A percentile compares a stretch with the other conserved stretches of the same genome.
These are phyloP conservation scores for Cytospora piceicola DNA, from an alignment of 2,329 filamentous ascomycete genomes.

Conservation along the genomic window DNA sequence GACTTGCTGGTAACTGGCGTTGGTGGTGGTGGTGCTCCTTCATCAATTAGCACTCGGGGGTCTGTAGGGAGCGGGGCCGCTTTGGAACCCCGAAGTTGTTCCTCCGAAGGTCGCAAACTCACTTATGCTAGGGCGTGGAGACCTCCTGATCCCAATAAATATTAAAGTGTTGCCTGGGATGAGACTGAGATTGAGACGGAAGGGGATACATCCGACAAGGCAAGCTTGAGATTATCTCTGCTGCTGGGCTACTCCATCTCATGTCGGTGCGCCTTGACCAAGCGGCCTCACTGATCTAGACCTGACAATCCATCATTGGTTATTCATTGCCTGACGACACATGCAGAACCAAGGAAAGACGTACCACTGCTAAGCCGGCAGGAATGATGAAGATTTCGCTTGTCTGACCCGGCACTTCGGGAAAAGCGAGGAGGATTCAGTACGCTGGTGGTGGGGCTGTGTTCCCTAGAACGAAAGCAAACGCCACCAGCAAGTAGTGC, in stretches of 20 bases:
- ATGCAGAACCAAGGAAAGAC: neutral
- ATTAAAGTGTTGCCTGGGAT: slow-evolving; percentile 19
- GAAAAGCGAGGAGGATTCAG: slow-evolving; percentile 13
- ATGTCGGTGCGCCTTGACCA: neutral
- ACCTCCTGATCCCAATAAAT: slow-evolving; percentile 6
- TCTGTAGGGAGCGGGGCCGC: slow-evolving; percentile 24
- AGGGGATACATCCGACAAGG: neutral
- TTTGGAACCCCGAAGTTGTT: slow-evolving; percentile 2
- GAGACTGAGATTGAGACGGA: slow-evolving; percentile 12
- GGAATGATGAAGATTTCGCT: neutral
- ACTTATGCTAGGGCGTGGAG: slow-evolving; percentile 13
- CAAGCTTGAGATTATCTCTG: neutral
- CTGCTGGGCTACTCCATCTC: neutral
- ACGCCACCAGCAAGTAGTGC: slow-evolving; percentile 16
- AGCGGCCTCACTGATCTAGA: neutral
- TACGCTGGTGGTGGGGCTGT: slow-evolving; percentile 17
- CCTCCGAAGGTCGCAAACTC: slow-evolving; percentile 9
- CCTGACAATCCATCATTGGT: neutral
- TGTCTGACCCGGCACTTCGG: neutral
- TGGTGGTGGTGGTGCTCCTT: slow-evolving; percentile 6
- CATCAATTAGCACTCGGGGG: slow-evolving; percentile 11
- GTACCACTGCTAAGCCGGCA: neutral
- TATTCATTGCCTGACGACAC: neutral
- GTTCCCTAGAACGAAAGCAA: slow-evolving; percentile 4
- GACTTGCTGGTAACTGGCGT: slow-evolving; percentile 6